Base-by-base conservation (phyloP, 2,329 filamentous ascomycete genomes). In the Colletotrichum sp. region DNA sequence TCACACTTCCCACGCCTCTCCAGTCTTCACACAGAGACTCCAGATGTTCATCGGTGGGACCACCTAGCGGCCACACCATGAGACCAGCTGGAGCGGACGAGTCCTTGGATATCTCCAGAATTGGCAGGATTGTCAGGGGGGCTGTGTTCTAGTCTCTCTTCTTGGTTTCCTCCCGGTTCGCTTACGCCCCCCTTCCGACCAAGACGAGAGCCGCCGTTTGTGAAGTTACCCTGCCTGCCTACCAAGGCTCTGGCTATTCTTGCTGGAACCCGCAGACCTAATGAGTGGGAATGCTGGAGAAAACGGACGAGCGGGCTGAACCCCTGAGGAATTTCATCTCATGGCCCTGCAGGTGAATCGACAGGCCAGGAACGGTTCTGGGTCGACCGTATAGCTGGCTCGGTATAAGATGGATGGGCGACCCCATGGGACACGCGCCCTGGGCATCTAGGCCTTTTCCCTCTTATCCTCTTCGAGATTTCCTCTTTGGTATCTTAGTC, bases 121-220 rank as follows among this genome's bases (percentile, higher is more conserved):
- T 21, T 34, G 60, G 32, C 49, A 66, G 49, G 34, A 21, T 67
- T 68, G 69, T 62, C 63, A 73, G 34, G 73, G 59, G 69, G 73
- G 63, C 44, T 44, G 55, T 72, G 73, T 73, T 76, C 73, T 69
- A 69, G 73, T 72, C 66, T 52, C 66, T 60, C 16, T 30, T 59
- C 32, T 49, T 66, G 59, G 18, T 62, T 36, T 26, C 30, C 55
- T 28, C 60, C 63, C 49, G 44, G 52, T 21, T 52, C 55, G 30
- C 55, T 66, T 36, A 32, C n/a, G 24, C 15, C 59, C 26, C 59
- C 44, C 67, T 36, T 24, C 32, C 44, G 8, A 52, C 44, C 44
- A 52, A 21, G 44, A 52, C 44, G 24, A 18, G 62, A 76, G 6
- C 55, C 63, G 26, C 15, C 32, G 67, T 60, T 32, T 60, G 24